Evolutionary conservation across 2,329 filamentous ascomycete genomes (phyloP).

Genomic region (Metarhizium album): DNA sequence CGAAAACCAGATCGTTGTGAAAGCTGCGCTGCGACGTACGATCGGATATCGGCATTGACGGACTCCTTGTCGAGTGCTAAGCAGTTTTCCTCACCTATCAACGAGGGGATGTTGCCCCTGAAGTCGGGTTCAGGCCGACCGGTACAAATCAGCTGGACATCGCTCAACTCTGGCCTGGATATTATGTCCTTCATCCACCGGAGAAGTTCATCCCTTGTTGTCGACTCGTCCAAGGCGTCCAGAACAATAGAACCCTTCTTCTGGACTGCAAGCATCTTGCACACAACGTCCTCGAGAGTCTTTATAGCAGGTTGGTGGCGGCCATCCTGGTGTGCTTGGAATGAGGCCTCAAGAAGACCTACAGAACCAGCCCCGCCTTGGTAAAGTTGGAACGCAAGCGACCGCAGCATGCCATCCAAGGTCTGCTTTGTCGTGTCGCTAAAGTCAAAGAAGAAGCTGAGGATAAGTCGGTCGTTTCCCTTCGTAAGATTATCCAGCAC

Average conservation of each 20-base stretch:
- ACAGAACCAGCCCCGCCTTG: background rate
- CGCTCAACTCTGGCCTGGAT: conserved; percentile 1
- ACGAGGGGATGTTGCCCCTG: conserved; percentile 1
- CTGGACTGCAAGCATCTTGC: conserved; percentile 11
- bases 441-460: conserved; percentile 15
- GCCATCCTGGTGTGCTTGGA: conserved; percentile 1
- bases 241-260: conserved; percentile 9
- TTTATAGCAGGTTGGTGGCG: background rate
- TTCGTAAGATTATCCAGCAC: conserved; percentile 9
- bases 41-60: conserved; percentile 11
- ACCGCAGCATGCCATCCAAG: conserved; percentile 6
- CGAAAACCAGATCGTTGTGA: conserved; percentile 9
- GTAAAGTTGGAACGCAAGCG: conserved; percentile 14
- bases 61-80: conserved; percentile 8
- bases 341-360: conserved; percentile 1
- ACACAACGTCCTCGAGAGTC: background rate
- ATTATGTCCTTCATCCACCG: conserved; percentile 9
- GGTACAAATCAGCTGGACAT: conserved; percentile 9
- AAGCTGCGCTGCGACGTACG: conserved; percentile 8
- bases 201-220: conserved; percentile 10
- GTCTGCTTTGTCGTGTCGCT: conserved; percentile 12
- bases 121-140: conserved; percentile 13
- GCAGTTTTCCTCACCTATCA: conserved; percentile 10
- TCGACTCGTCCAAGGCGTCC: conserved; percentile 15
- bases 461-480: background rate